Evolutionary conservation across 2,329 filamentous ascomycete species (phyloP).

Genomic region (Pseudogymnoascus sp.): DNA sequence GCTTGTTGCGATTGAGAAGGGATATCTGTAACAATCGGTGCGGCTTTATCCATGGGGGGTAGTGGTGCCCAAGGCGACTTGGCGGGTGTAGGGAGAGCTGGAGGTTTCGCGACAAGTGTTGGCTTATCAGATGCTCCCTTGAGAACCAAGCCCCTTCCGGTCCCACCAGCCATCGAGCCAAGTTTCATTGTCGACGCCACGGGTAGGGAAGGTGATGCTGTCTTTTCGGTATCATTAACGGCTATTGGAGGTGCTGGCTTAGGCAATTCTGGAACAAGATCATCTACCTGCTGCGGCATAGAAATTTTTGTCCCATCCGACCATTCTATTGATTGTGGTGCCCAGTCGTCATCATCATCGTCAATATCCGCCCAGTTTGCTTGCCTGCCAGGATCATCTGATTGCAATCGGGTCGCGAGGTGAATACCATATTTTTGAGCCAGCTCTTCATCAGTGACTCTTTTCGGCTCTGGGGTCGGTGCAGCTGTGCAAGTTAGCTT

Average conservation of each 20-base stretch:
- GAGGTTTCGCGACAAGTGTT: slow-evolving; percentile 65
- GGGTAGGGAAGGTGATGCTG: slow-evolving; percentile 26
- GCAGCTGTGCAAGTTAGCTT: slow-evolving; percentile 40
- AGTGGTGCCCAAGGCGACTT: slow-evolving; percentile 90
- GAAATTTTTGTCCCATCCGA: slow-evolving; percentile 80
- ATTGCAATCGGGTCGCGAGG: slow-evolving; percentile 68
- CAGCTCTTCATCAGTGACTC: slow-evolving; percentile 79
- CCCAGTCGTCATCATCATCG: slow-evolving; percentile 83
- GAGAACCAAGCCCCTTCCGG: slow-evolving; percentile 52
- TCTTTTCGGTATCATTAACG: slow-evolving; percentile 21
- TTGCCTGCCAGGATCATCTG: slow-evolving; percentile 66
- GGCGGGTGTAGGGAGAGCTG: slow-evolving; percentile 57
- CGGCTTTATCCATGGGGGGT: slow-evolving; percentile 75
- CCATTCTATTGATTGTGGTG: slow-evolving; percentile 78
- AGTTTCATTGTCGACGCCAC: slow-evolving; percentile 25
- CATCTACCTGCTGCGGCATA: slow-evolving; percentile 55
- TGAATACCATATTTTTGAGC: slow-evolving; percentile 80
- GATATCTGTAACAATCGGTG: slow-evolving; percentile 58
- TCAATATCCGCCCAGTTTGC: slow-evolving; percentile 87
- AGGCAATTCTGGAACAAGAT: slow-evolving; percentile 7
- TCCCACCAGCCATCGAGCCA: slow-evolving; percentile 23
- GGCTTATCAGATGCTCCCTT: slow-evolving; percentile 63
- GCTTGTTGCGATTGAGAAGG: slow-evolving; percentile 34
- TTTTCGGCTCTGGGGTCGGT: slow-evolving; percentile 64
- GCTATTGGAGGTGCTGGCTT: slow-evolving; percentile 21